phyloP scores from a whole-genome alignment of 495 filamentous ascomycete species.

The Bombardia bombarda region DNA sequence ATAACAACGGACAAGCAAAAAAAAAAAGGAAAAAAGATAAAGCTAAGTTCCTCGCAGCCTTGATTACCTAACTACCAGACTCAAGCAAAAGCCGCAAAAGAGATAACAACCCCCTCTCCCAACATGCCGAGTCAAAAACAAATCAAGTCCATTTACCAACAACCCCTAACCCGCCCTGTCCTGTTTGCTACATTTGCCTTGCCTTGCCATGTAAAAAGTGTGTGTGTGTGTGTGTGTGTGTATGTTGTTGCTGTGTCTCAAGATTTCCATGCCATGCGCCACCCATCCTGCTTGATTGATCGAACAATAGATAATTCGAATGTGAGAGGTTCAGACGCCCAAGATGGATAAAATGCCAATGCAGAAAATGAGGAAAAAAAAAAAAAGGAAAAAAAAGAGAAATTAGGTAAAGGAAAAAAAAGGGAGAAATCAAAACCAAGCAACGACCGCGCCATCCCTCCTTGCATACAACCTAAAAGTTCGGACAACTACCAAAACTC shows the following conservation, averaged over 20 bases:
- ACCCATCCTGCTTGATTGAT: too few relatives aligned
- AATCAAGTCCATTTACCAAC: too few relatives aligned
- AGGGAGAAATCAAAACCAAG: conserved; percentile 1
- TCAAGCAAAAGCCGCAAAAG: not conserved
- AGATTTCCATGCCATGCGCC: conserved; percentile 3
- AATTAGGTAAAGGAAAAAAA: too few relatives aligned
- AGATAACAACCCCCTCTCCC: not conserved
- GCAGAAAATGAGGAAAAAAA: conserved; percentile 3
- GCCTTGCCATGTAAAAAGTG: not conserved
- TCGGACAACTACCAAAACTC: too few relatives aligned
- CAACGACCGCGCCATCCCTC: not conserved
- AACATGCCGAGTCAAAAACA: too few relatives aligned
- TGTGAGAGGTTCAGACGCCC: conserved; percentile 6
- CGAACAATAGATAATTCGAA: too few relatives aligned
- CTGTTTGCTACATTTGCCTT: not conserved
- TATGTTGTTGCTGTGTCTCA: too few relatives aligned
- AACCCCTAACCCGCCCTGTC: not conserved
- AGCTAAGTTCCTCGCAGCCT: not conserved
- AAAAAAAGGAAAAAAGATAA: not conserved
- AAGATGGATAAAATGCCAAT: conserved; percentile 2
- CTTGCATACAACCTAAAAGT: too few relatives aligned
- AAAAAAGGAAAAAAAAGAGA: too few relatives aligned
- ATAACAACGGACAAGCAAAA: not conserved
- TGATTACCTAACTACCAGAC: not conserved
- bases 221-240: too few relatives aligned